Base-by-base conservation (phyloP, 1,284 basidiomycete genomes). In the Rhodotorula sp. region DNA sequence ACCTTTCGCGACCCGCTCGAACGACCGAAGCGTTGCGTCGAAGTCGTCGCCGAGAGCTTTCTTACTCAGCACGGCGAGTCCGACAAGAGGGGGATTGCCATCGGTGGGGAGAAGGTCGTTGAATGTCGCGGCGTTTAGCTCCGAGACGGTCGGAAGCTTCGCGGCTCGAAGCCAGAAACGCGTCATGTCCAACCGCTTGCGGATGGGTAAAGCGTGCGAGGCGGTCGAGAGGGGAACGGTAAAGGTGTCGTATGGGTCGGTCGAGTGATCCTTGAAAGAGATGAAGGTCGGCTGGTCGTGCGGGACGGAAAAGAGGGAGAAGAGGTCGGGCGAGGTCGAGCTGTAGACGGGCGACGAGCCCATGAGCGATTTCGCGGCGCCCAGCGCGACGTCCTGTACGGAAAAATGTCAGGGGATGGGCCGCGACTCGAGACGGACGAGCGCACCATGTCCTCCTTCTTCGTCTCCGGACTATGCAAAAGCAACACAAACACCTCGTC, bases 61-160 rank as follows among this genome's bases (percentile, higher is more conserved):
- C 55, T 75, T 59, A 55, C 80, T 79, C 8, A 83, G 49, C 3
- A 81, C 81, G 2, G 85, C 88, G 58, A 96, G 84, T 9, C 94
- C 88, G 6, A 95, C 90, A 22, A 92, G 84, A 1, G 90, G 88
- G 4, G 83, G 79, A 4, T 55, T 56, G 19, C 77, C 87, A 67
- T 89, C 88, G 20, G 48, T 27, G 2, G 68, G 67, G 90, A 95
- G 92, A 49, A 95, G 85, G 30, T 84, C 84, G 71, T 89, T 86
- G 84, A 92, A 93, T 9, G 87, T 88, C 63, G 87, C 86, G 48
- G 86, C 84, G 17, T 85, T 87, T 46, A 96, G 85, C 78, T 92
- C 88, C 24, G 87, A 77, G 5, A 86, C 81, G 1, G 86, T 86
- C 0, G 91, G 91, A 34, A 91, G 85, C 49, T 88, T 87, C 78